Evolutionary conservation across 1,284 basidiomycete genomes (phyloP), one percentile per base, ranked within the genome.

Genomic region (Somion occarium): DNA sequence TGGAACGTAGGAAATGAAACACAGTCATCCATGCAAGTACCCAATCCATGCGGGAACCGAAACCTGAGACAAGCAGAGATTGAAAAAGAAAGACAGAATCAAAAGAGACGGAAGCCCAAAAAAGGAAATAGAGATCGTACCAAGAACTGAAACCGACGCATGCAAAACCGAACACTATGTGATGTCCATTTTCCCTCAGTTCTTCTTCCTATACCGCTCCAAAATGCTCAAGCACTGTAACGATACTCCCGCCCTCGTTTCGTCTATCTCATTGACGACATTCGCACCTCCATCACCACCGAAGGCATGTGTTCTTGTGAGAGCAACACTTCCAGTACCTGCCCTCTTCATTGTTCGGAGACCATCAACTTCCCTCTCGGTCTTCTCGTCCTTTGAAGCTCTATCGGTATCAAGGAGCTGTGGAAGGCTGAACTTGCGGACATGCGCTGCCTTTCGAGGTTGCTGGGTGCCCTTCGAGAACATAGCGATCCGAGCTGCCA

Each of bases 311-410:
- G 47, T 50, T 41, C 45, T 55, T 12, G 47, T 46, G 30, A 57
- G 38, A 18, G 25, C 34, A n/a, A 12, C 15, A 25, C 53, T 43
- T 15, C 53, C 51, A 9, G 23, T 43, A 0, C 45, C 53, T 7
- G 53, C 56, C 5, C 53, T 46, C 5, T 49, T 46, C 53, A 57
- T 49, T 15, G 23, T 34, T 18, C 56, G 48, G 24, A 57, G 42
- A 15, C 42, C 53, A 20, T 49, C 56, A 23, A 57, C 34, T 37
- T 57, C 56, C 24, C 53, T 38, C 46, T 53, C 50, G 15, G 51
- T 49, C 25, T 37, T n/a, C 19, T 1, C 9, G 34, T 49, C 26
- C 25, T 43, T 41, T n/a, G 55, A 56, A 15, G 49, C 53, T 15
- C 39, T 34, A 45, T 34, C 46, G 20, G 34, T 44, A 3, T 50